Conservation (phyloP, 2,329 filamentous ascomycete species). For the Talaromyces islandicus region DNA sequence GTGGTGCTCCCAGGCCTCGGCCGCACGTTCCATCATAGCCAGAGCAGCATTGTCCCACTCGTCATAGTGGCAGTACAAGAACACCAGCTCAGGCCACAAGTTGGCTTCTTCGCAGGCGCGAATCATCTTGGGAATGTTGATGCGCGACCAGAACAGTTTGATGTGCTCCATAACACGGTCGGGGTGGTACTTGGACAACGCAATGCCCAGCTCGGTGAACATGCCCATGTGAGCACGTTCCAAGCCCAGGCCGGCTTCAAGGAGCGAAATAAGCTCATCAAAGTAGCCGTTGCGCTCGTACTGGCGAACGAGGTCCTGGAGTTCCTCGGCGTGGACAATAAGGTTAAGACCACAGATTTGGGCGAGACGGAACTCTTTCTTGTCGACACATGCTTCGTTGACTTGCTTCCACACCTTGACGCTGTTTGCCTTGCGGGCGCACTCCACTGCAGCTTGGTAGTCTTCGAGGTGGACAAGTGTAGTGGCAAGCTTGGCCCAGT, state of each 20-base stretch:
- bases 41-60: conserved; percentile 96
- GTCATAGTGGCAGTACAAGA: conserved; percentile 97
- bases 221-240: conserved; percentile 94
- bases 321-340: conserved; percentile 93
- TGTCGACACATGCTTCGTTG: conserved; percentile 88
- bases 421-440: conserved; percentile 96
- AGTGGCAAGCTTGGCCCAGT: conserved; percentile 98
- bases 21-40: conserved; percentile 94
- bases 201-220: conserved; percentile 90
- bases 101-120: conserved; percentile 88
- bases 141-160: conserved; percentile 95
- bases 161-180: conserved; percentile 97
- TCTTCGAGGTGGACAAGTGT: conserved; percentile 95
- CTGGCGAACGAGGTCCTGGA: conserved; percentile 87
- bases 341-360: conserved; percentile 98
- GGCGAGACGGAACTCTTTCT: conserved; percentile 98
- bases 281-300: conserved; percentile 98
- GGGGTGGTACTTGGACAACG: conserved; percentile 88
- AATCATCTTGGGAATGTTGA: conserved; percentile 98
- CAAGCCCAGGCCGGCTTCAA: conserved; percentile 90
- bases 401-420: conserved; percentile 99
- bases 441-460: conserved; percentile 96
- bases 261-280: conserved; percentile 88
- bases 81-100: conserved; percentile 94
- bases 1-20: conserved; percentile 98